Conservation (phyloP, 805 yeast species). For the Ogataea parapolymorpha region DNA sequence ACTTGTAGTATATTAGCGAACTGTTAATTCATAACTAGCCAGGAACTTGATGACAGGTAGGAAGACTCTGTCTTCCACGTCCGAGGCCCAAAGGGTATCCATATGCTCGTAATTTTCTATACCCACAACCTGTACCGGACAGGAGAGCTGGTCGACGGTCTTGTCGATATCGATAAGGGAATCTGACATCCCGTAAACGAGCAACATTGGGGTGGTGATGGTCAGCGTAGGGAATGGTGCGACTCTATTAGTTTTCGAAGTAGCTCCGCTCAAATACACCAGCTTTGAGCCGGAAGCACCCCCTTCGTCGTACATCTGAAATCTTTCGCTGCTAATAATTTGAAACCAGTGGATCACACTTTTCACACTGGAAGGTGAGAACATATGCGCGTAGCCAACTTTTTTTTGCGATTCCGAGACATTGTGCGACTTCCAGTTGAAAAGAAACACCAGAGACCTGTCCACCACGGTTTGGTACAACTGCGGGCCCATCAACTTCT, state of each 20-base stretch:
- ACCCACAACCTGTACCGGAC: conserved; percentile 36
- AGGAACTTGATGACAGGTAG: conserved; percentile 8
- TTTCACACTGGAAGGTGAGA: conserved; percentile 54
- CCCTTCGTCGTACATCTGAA: conserved; percentile 53
- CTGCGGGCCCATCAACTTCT: conserved; percentile 48
- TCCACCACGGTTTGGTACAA: conserved; percentile 46
- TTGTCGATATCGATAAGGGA: conserved; percentile 83
- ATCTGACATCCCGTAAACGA: conserved; percentile 78
- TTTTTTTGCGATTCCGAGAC: conserved; percentile 43
- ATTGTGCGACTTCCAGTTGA: conserved; percentile 47
- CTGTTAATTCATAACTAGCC: neutral
- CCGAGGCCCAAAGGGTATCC: conserved; percentile 85
- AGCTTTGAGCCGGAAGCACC: conserved; percentile 32
- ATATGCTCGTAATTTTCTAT: conserved; percentile 79
- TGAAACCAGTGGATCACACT: conserved; percentile 50
- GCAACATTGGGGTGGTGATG: conserved; percentile 69
- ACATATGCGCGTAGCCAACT: conserved; percentile 49
- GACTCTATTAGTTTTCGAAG: conserved; percentile 41
- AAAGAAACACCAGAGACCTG: conserved; percentile 41
- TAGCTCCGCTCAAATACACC: conserved; percentile 26
- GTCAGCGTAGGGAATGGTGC: conserved; percentile 61
- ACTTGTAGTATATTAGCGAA: neutral
- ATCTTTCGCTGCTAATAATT: conserved; percentile 42
- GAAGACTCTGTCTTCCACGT: conserved; percentile 49
- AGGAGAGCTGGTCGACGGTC: conserved; percentile 68